A percentile compares a stretch with the other conserved stretches of the same genome.
phyloP scores from a whole-genome alignment of 2,329 filamentous ascomycete species.

The Diaporthe sp. region DNA sequence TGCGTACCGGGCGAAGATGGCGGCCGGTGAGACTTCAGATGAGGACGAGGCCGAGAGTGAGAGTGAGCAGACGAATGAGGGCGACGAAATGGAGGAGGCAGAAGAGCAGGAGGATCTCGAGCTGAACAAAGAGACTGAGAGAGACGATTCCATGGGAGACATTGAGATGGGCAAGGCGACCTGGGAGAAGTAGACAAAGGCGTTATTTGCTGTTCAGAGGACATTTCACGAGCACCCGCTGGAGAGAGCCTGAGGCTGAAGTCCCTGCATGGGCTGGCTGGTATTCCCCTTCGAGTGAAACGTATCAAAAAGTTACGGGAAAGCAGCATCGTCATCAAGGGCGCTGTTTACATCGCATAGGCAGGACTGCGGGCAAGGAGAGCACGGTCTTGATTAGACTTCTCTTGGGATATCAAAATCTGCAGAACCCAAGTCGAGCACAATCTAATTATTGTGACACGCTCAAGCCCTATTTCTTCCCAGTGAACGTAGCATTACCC shows the following conservation, averaged over 20 bases:
- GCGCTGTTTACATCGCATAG: not conserved
- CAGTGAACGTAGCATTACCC: conserved; percentile 20
- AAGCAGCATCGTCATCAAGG: not conserved
- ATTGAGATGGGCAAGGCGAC: too few species aligned
- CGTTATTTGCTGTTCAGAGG: too few species aligned
- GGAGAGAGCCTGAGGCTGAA: not conserved
- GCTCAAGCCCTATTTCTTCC: conserved; percentile 31
- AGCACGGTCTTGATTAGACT: not conserved
- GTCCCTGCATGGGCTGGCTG: not conserved
- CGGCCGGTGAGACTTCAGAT: not conserved
- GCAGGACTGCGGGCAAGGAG: not conserved
- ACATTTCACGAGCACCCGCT: not conserved
- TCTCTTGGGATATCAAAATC: not conserved
- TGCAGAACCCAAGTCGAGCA: not conserved
- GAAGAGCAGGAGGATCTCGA: not conserved
- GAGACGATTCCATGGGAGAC: too few species aligned
- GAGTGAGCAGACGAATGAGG: not conserved
- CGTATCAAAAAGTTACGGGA: not conserved
- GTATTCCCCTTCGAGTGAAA: not conserved
- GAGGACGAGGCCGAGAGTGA: not conserved
- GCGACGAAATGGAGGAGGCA: too few species aligned
- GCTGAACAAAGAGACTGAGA: not conserved
- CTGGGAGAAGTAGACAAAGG: not conserved
- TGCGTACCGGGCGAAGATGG: not conserved
- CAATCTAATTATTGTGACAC: not conserved